These are phyloP conservation scores for Aureobasidium sp. DNA, from an alignment of 2,329 filamentous ascomycete genomes.

Conservation along the genomic window DNA sequence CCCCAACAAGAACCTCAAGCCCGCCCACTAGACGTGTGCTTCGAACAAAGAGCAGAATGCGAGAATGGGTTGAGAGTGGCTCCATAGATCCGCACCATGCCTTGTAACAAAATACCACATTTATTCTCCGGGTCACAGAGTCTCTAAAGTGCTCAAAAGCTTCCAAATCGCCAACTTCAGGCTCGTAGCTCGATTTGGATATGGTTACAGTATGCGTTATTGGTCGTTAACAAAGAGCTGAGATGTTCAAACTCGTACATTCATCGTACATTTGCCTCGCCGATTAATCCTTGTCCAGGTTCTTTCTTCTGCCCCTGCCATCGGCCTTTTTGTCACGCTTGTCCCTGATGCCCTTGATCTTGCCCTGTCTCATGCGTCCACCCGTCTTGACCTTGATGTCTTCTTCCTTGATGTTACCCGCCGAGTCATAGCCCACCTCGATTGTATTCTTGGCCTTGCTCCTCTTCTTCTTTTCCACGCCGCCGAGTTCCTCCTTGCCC, in stretches of 20 bases:
- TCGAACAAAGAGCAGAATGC: background rate
- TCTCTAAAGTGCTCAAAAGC: background rate
- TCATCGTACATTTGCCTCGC: background rate
- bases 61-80: background rate
- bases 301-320: slow-evolving; percentile 12
- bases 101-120: slow-evolving; percentile 8
- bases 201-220: background rate
- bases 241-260: background rate
- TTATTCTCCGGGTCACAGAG: background rate
- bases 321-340: slow-evolving; percentile 31
- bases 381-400: slow-evolving; percentile 26
- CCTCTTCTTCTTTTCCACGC: slow-evolving; percentile 20
- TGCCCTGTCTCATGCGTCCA: slow-evolving; percentile 29
- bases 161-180: background rate
- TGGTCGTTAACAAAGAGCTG: slow-evolving; percentile 6
- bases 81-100: background rate
- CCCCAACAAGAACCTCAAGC: slow-evolving; percentile 35
- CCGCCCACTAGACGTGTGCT: background rate
- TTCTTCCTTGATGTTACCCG: slow-evolving; percentile 17
- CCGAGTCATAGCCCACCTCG: slow-evolving; percentile 28
- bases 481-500: slow-evolving; percentile 17
- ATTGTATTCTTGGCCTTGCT: slow-evolving; percentile 32
- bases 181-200: background rate
- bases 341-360: slow-evolving; percentile 30
- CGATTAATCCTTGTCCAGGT: slow-evolving; percentile 2